phyloP scores from a whole-genome alignment of 139 green algal genomes.

The Chlorella sp. region DNA sequence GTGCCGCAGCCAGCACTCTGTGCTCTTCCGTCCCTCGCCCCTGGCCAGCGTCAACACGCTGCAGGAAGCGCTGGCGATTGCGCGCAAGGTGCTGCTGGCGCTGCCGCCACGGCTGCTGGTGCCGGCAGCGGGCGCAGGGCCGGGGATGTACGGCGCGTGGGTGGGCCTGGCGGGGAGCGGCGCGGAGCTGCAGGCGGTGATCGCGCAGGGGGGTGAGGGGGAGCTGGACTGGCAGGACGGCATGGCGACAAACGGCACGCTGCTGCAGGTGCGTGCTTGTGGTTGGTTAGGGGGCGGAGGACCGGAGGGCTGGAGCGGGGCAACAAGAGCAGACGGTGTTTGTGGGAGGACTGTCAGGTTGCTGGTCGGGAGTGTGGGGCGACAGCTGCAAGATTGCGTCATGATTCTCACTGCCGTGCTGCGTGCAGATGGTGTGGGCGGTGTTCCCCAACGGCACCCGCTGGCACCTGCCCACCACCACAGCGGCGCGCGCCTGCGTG shows the following conservation, averaged over 20 bases:
- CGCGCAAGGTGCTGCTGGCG: not conserved
- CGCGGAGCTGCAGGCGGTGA: not conserved
- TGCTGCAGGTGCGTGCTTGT: slow-evolving; percentile 3
- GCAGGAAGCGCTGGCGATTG: not conserved
- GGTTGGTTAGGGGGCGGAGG: no score
- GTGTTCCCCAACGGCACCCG: not conserved
- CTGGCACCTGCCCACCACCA: not conserved
- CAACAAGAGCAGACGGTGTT: no score
- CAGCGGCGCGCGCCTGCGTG: not conserved
- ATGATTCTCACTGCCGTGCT: no score
- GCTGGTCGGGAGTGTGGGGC: no score
- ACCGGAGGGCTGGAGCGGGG: no score
- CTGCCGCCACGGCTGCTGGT: not conserved
- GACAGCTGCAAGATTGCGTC: no score
- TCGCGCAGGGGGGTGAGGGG: not conserved
- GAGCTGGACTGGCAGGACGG: not conserved
- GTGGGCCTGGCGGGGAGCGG: not conserved
- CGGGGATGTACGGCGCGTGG: slow-evolving; percentile 1
- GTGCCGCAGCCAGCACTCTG: not conserved
- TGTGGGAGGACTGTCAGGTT: no score
- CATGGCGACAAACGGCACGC: not conserved
- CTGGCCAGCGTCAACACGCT: not conserved
- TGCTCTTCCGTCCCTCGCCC: no score
- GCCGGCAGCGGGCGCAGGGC: not conserved
- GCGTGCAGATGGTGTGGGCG: not conserved